Evolutionary conservation across 2,329 filamentous ascomycete species (phyloP).

Genomic region (Pestalotiopsis fici): DNA sequence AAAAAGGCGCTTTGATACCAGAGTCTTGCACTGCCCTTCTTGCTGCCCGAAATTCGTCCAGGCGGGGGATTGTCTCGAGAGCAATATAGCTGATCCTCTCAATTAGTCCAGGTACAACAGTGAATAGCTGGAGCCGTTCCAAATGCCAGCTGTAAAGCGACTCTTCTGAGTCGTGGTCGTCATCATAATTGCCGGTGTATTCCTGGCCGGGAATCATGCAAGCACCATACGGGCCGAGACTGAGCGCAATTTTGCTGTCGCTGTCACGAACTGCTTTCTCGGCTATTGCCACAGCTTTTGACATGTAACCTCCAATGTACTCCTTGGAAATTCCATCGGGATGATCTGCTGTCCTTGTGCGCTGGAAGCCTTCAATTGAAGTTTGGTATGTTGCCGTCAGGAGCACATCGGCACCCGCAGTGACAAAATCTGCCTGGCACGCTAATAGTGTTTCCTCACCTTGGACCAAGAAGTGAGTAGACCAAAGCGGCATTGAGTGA

Average conservation of each 20-base stretch:
- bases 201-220: constrained; percentile 67
- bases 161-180: constrained; percentile 40
- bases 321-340: constrained; percentile 43
- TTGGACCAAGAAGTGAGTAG: constrained; percentile 63
- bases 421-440: constrained; percentile 58
- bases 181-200: constrained; percentile 63
- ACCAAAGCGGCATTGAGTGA: constrained; percentile 61
- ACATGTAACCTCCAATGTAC: constrained; percentile 41
- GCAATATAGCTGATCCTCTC: constrained; percentile 55
- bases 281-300: constrained; percentile 45
- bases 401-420: constrained; percentile 61
- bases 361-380: constrained; percentile 56
- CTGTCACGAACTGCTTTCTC: constrained; percentile 28
- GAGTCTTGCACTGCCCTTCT: constrained; percentile 35
- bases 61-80: constrained; percentile 66
- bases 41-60: constrained; percentile 62
- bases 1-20: constrained; percentile 43
- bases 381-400: constrained; percentile 70
- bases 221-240: constrained; percentile 68
- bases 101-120: constrained; percentile 34
- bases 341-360: constrained; percentile 42
- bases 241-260: constrained; percentile 50
- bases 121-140: constrained; percentile 54
- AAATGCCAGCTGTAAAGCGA: constrained; percentile 58
- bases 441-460: constrained; percentile 49